These are phyloP conservation scores for Diplodia corticola DNA, from an alignment of 2,329 filamentous ascomycete species.

Conservation along the genomic window DNA sequence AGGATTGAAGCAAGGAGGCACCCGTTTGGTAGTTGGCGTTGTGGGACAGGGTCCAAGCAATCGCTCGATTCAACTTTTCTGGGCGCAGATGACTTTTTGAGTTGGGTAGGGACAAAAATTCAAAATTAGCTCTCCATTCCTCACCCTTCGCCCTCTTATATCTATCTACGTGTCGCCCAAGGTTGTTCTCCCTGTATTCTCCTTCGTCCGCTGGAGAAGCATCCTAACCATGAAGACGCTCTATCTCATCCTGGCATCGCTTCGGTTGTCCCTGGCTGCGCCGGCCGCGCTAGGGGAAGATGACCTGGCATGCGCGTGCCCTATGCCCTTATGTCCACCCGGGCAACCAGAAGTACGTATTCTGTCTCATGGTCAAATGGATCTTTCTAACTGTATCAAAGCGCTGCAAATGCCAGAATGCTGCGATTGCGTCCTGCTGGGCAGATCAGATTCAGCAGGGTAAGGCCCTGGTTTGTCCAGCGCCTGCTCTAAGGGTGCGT, in stretches of 20 bases:
- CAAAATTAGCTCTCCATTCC: constrained; percentile 16
- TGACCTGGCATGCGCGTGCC: background rate
- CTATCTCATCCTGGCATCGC: background rate
- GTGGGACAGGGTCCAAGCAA: background rate
- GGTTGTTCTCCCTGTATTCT: background rate
- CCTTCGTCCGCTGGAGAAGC: background rate
- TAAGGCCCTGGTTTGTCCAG: background rate
- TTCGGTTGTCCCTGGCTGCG: background rate
- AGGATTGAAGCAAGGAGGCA: constrained; percentile 1
- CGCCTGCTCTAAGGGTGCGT: background rate
- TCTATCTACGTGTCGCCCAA: background rate
- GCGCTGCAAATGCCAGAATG: constrained; percentile 8
- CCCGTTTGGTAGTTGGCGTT: background rate
- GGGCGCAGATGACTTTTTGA: constrained; percentile 1
- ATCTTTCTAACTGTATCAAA: background rate
- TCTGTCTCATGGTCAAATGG: background rate
- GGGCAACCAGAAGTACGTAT: background rate
- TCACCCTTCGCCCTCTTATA: background rate
- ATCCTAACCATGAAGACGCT: constrained; percentile 9
- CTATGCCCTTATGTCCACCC: background rate
- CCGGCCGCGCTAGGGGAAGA: background rate
- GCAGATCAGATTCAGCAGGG: background rate
- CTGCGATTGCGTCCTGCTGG: background rate
- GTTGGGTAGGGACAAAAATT: constrained; percentile 7
- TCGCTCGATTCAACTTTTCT: background rate